Evolutionary conservation across 768 basidiomycete genomes (phyloP).

Genomic region (Russula sp.): DNA sequence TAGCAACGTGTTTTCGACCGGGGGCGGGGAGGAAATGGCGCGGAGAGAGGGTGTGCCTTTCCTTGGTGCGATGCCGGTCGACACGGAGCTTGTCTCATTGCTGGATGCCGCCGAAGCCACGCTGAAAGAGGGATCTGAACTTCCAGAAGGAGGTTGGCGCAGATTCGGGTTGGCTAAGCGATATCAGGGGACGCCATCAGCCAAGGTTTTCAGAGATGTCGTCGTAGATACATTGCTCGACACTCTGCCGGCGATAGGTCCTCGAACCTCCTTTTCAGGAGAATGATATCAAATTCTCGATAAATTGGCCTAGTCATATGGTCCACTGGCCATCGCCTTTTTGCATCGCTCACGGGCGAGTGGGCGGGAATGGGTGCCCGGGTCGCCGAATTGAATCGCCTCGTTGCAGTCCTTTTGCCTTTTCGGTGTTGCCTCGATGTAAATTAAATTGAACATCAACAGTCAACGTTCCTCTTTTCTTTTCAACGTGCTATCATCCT

Average conservation of each 20-base stretch:
- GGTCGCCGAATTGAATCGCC: background rate
- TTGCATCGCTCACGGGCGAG: too few relatives aligned
- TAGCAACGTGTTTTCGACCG: slow-evolving; percentile 89
- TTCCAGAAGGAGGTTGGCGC: slow-evolving; percentile 23
- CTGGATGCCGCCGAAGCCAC: slow-evolving; percentile 56
- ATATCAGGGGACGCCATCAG: slow-evolving; percentile 64
- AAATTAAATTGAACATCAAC: background rate
- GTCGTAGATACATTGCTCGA: slow-evolving; percentile 32
- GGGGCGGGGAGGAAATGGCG: slow-evolving; percentile 88
- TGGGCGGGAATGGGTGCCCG: too few relatives aligned
- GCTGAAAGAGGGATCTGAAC: slow-evolving; percentile 16
- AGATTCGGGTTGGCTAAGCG: slow-evolving; percentile 48
- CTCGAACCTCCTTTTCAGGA: background rate
- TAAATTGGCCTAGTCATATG: background rate
- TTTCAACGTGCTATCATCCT: slow-evolving; percentile 2
- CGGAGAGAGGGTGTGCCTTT: slow-evolving; percentile 63
- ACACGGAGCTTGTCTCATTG: slow-evolving; percentile 81
- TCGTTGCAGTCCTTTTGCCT: slow-evolving; percentile 3
- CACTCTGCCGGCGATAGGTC: background rate
- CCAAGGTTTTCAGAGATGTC: slow-evolving; percentile 59
- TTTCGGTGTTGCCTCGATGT: background rate
- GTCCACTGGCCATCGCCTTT: background rate
- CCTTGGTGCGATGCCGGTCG: slow-evolving; percentile 86
- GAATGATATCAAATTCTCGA: background rate
- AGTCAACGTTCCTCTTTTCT: background rate